Base-by-base conservation (phyloP, 306 rosid genomes). In the Trifolium repens region DNA sequence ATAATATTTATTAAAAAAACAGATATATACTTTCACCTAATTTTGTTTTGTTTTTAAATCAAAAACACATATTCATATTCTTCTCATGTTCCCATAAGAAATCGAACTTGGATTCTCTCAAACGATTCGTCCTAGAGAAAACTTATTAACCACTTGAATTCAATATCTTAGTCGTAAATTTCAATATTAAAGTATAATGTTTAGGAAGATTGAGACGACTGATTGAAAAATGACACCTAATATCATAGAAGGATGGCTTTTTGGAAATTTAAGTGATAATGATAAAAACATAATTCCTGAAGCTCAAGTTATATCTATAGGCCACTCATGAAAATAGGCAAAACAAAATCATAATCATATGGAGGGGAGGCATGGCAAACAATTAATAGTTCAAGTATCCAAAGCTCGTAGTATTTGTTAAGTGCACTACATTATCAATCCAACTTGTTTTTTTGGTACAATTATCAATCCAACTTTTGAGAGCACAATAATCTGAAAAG, bases 401-500 rank as follows among this genome's bases (percentile, higher is more conserved):
- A 2, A 30, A 14, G 63, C 13, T 75, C 43, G 57, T 37, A 39
- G 42, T 22, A 42, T 69, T 75, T 74, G 40, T 16, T 9, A 44
- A 27, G 72, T 58, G 62, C 17, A 17, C 72, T 61, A 69, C 76
- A 62, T 30, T 40, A 78, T 17, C 39, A 52, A 49, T 42, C 76
- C 67, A 70, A 78, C 74, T 58, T 39, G 1, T 39, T 39, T 39
- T 37, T 37, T 2, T 2, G 42, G 42, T 39, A 39, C 42, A 39
- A 62, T 30, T 40, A 78, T 17, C 30, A 52, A 49, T 42, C 76
- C 71, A 70, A 78, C 74, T 58, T 39, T 39, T 68, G 76, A 19
- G 74, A 50, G 77, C 77, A 75, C 1, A 1, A 26, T 62, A 69
- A 69, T 75, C 74, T 46, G 70, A 75, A 63, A 52, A 17, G 84